Conservation (phyloP, 2,329 filamentous ascomycete species). For the Aspergillus udagawae region DNA sequence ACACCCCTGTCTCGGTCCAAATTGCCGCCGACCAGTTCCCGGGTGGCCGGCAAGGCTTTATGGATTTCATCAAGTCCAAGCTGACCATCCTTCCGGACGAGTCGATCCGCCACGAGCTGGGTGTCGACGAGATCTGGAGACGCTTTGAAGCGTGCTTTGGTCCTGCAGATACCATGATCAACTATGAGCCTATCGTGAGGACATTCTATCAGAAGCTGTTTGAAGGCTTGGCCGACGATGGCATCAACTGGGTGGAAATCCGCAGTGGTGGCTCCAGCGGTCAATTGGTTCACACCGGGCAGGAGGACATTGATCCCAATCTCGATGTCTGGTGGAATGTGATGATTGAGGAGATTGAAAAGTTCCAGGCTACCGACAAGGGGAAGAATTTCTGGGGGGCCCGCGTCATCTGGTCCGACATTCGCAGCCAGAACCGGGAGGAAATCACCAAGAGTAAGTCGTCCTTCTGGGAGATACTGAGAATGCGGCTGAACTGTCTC, state of each 20-base stretch:
- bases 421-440: slow-evolving; percentile 46
- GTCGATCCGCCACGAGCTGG: slow-evolving; percentile 73
- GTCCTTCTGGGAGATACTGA: neutral
- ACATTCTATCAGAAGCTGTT: slow-evolving; percentile 68
- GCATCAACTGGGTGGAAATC: slow-evolving; percentile 77
- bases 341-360: slow-evolving; percentile 69
- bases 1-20: slow-evolving; percentile 54
- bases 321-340: slow-evolving; percentile 61
- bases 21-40: slow-evolving; percentile 68
- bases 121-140: slow-evolving; percentile 76
- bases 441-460: slow-evolving; percentile 7
- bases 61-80: slow-evolving; percentile 68
- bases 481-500: slow-evolving; percentile 58
- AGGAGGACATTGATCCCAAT: slow-evolving; percentile 63
- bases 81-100: slow-evolving; percentile 68
- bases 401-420: slow-evolving; percentile 74
- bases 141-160: slow-evolving; percentile 74
- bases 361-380: slow-evolving; percentile 65
- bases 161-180: slow-evolving; percentile 67
- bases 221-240: slow-evolving; percentile 66
- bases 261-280: slow-evolving; percentile 68
- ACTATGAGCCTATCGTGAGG: slow-evolving; percentile 83
- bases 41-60: slow-evolving; percentile 65
- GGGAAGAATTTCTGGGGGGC: slow-evolving; percentile 77
- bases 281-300: slow-evolving; percentile 61